These are phyloP conservation scores for Globisporangium rhizosaccharum DNA, from an alignment of 352 stramenopile species.

Conservation along the genomic window DNA sequence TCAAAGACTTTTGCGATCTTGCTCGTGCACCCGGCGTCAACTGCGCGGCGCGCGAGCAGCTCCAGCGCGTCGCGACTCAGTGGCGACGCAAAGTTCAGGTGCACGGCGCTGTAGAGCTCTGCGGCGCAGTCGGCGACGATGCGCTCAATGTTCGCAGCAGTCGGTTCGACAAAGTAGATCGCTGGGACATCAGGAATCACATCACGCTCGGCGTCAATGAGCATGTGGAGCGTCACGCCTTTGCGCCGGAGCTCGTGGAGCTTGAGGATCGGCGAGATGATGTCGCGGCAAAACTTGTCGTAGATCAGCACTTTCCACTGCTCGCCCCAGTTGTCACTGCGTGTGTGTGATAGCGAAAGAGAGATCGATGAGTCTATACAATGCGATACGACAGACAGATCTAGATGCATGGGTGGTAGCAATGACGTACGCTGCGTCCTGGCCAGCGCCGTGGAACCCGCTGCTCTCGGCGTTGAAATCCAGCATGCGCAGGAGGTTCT, in stretches of 20 bases:
- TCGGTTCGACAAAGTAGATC: conserved; percentile 97
- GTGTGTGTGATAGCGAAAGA: neutral
- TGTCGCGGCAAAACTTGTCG: conserved; percentile 93
- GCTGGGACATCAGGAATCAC: conserved; percentile 95
- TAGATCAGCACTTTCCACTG: conserved; percentile 98
- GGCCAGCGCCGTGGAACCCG: conserved; percentile 23
- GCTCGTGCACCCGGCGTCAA: conserved; percentile 70
- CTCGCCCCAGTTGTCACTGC: conserved; percentile 71
- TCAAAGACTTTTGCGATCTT: conserved; percentile 95
- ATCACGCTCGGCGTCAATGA: conserved; percentile 92
- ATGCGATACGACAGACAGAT: neutral
- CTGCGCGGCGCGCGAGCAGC: conserved; percentile 70
- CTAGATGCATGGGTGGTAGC: neutral
- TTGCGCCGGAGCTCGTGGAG: conserved; percentile 95
- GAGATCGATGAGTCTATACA: no score
- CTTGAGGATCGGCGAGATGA: conserved; percentile 98
- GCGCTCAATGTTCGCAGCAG: conserved; percentile 90
- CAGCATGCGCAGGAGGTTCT: conserved; percentile 79
- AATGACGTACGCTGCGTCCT: conserved; percentile 32
- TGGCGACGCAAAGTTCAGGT: conserved; percentile 95
- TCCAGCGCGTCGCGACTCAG: conserved; percentile 85
- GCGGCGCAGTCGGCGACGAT: conserved; percentile 93
- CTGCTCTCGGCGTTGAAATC: conserved; percentile 77
- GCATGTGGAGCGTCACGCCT: conserved; percentile 96
- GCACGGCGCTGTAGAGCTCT: conserved; percentile 89